These are phyloP conservation scores for Juglanconis oblonga DNA, from an alignment of 2,329 filamentous ascomycete genomes.

Conservation along the genomic window DNA sequence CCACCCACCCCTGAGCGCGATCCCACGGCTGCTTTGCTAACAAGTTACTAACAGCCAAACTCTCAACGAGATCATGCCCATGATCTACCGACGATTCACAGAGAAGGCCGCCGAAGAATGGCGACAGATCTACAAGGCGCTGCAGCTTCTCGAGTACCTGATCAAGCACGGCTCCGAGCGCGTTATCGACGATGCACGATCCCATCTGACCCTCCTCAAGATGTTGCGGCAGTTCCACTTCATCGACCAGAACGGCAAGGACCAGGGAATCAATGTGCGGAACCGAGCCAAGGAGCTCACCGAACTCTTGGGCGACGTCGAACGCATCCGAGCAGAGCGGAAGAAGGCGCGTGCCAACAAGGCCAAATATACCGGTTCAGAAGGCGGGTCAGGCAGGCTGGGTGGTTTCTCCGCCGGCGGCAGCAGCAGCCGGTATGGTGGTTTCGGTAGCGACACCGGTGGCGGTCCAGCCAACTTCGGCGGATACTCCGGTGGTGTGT, in stretches of 20 bases:
- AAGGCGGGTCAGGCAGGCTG: constrained; percentile 69
- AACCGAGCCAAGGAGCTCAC: constrained; percentile 95
- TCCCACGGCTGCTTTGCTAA: constrained; percentile 5
- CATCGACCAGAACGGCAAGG: constrained; percentile 94
- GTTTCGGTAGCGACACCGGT: constrained; percentile 85
- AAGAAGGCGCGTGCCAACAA: constrained; percentile 91
- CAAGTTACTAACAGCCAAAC: constrained; percentile 63
- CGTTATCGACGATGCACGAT: constrained; percentile 94
- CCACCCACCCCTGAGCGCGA: background rate
- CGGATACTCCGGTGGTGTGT: constrained; percentile 70
- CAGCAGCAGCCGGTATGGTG: constrained; percentile 67
- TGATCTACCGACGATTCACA: constrained; percentile 99
- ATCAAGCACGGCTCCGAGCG: constrained; percentile 98
- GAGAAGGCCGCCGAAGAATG: constrained; percentile 98
- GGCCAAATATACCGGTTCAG: constrained; percentile 93
- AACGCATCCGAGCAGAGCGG: constrained; percentile 73
- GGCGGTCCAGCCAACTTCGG: constrained; percentile 61
- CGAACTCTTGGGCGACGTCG: constrained; percentile 89
- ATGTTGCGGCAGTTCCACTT: constrained; percentile 99
- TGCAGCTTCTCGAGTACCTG: constrained; percentile 90
- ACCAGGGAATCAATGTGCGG: constrained; percentile 95
- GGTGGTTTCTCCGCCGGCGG: constrained; percentile 48
- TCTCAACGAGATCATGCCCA: constrained; percentile 98
- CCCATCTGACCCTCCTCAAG: constrained; percentile 90
- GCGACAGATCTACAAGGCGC: constrained; percentile 98